Evolutionary conservation across 495 filamentous ascomycete species (phyloP), one percentile per base, ranked within the genome.

Genomic region (Lophiotrema nucula): DNA sequence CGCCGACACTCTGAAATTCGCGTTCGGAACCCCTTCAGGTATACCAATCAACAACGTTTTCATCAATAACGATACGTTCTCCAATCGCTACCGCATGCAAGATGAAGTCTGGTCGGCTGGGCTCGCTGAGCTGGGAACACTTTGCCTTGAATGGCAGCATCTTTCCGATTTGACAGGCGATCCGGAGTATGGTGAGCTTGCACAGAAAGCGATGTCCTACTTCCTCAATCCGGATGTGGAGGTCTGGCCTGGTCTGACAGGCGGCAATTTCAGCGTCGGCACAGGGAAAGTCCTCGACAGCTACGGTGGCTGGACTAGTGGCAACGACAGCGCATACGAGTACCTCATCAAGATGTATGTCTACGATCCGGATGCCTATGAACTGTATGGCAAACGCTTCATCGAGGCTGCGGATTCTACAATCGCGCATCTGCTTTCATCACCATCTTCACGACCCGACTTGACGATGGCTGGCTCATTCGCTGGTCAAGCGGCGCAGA

Each of bases 261-360:
- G 90, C 1, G 86, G 83, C 27, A 74, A 83, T 38, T 79, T 95
- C 51, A 72, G 83, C 56, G 76, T 90, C 55, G 62, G 60, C 0
- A 82, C 76, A 5, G 90, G 89, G 12, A 19, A 76, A 11, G 91
- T 95, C 61, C 48, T 75, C 2, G 82, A 93, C 57, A 76, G 77
- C n/a, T 63, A 60, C n/a, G 89, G 91, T 37, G 85, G 87, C 16
- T 96, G 90, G 90, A 82, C 83, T 54, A 88, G 87, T 44, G 87
- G 88, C 5, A 81, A 81, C 46, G 90, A 96, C 71, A 87, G 82
- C 25, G 92, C 84, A 72, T 96, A 95, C 70, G 90, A 96, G 74
- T 96, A 96, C 61, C 79, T 95, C 19, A 86, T 96, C 70, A 96
- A 96, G 78, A 92, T 93, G 88, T 95, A 86, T 63, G 73, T 95